Evolutionary conservation across 352 stramenopile species (phyloP), one percentile per base, ranked within the genome.

Genomic region (Vaucheria bursata): DNA sequence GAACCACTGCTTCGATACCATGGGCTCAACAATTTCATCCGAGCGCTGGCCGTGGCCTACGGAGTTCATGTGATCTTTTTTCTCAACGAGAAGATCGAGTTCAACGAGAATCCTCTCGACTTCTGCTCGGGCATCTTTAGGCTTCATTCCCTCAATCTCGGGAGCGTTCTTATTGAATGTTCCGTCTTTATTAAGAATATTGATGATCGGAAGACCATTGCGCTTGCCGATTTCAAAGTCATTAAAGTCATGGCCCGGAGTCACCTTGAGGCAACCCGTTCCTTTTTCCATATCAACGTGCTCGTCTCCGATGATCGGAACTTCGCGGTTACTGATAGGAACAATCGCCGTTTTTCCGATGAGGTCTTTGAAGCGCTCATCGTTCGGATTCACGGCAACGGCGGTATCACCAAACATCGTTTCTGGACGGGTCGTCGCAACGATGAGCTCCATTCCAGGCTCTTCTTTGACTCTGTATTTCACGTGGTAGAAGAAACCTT

Each of bases 371-470:
- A 99, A 99, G 34, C 97, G 90, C 39, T 90, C 85, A 87, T 99
- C 97, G 34, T 99, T 91, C 0, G 97, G 96, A 88, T 99, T 96
- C 31, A 99, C 91, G 0, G 97, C 97, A 32, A 99, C 94, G 0
- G 91, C 91, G 50, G 90, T 92, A 88, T 99, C 97, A 39, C 97
- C 97, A 35, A 99, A 87, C 95, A 99, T 99, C 2, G 97, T 99
- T 88, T 99, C 97, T 1, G 98, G 87, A 91, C 96, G 96, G 39
- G 96, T 99, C 0, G 96, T 96, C 0, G 90, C 91, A 6, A 92
- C 86, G 32, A 95, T 87, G 64, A 96, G 85, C n/a, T n/a, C n/a
- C 80, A 93, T 87, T 52, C 93, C 91, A 31, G 77, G 52, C 18
- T 94, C 90, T 65, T 89, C 85, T 65, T 87, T 36, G 39, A 71